Percentiles rank a stretch among this genome's conserved stretches.
These are phyloP conservation scores for Apiotrichum sp. DNA, from an alignment of 1,284 basidiomycete species.

Conservation along the genomic window DNA sequence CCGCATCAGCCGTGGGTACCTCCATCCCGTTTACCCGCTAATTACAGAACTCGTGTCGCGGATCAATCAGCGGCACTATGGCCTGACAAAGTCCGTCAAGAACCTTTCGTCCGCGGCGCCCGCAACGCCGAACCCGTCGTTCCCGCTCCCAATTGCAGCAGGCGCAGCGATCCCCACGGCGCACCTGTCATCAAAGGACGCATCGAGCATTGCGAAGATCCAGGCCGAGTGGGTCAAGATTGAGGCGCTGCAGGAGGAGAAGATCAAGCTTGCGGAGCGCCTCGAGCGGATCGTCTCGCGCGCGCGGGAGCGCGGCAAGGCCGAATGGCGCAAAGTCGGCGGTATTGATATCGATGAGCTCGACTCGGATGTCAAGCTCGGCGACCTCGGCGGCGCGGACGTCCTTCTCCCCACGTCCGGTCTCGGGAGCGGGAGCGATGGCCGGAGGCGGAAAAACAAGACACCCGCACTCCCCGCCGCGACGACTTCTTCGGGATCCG, in stretches of 20 bases:
- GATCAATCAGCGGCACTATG: slow-evolving; percentile 38
- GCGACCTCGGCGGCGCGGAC: slow-evolving; percentile 35
- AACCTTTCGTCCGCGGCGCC: slow-evolving; percentile 15
- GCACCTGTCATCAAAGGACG: slow-evolving; percentile 40
- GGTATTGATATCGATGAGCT: slow-evolving; percentile 40
- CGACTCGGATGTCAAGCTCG: slow-evolving; percentile 17
- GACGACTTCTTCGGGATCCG: slow-evolving; percentile 6
- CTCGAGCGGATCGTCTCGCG: slow-evolving; percentile 40
- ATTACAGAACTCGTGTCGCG: slow-evolving; percentile 30
- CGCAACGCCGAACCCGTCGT: slow-evolving; percentile 16
- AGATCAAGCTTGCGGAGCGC: slow-evolving; percentile 40
- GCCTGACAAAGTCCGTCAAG: slow-evolving; percentile 31
- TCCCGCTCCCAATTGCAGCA: slow-evolving; percentile 27
- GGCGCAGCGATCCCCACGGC: slow-evolving; percentile 29
- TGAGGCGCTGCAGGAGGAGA: slow-evolving; percentile 42
- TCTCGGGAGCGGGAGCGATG: slow-evolving; percentile 27
- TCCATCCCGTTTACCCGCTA: neutral
- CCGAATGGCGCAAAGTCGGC: slow-evolving; percentile 43
- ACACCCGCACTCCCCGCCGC: slow-evolving; percentile 6
- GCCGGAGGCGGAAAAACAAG: slow-evolving; percentile 12
- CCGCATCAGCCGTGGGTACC: slow-evolving; percentile 35
- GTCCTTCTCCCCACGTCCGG: slow-evolving; percentile 34
- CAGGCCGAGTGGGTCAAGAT: slow-evolving; percentile 44
- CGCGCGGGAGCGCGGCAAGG: slow-evolving; percentile 36
- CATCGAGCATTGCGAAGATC: slow-evolving; percentile 40